A percentile compares a stretch with the other conserved stretches of the same genome.
Conservation (phyloP, 2,329 filamentous ascomycete species). For the Cladophialophora bantiana region DNA sequence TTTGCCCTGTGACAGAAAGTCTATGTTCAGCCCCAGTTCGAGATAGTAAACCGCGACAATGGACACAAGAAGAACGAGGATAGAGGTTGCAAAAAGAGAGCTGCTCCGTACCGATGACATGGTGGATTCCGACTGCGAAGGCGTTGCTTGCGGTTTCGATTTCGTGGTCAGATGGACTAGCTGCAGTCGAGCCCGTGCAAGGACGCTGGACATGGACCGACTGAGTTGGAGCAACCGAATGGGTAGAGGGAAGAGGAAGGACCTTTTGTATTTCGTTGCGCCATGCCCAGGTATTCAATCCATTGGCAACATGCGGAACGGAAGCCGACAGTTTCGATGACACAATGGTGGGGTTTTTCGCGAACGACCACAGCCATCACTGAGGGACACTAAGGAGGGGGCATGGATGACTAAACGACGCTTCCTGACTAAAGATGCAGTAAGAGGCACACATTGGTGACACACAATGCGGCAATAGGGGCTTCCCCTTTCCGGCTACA, state of each 20-base stretch:
- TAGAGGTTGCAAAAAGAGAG: constrained; percentile 29
- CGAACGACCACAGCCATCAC: background rate
- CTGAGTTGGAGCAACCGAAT: constrained; percentile 15
- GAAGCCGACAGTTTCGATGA: background rate
- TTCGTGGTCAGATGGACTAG: constrained; percentile 18
- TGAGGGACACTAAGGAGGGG: background rate
- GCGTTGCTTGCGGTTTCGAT: background rate
- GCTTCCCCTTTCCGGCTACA: constrained; percentile 7
- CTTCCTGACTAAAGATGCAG: constrained; percentile 32
- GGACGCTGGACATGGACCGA: constrained; percentile 27
- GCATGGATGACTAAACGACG: constrained; percentile 21
- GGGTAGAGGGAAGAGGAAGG: background rate
- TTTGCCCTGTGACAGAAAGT: constrained; percentile 33
- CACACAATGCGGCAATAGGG: constrained; percentile 4
- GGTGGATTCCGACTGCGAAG: constrained; percentile 13
- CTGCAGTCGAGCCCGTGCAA: constrained; percentile 24
- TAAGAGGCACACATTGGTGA: constrained; percentile 14
- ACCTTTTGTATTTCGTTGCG: constrained; percentile 18
- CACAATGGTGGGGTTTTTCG: constrained; percentile 10
- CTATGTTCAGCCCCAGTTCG: constrained; percentile 19
- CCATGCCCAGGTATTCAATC: background rate
- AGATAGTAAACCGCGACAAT: constrained; percentile 21
- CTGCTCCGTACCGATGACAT: constrained; percentile 34
- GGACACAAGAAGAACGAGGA: constrained; percentile 28
- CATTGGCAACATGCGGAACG: background rate